A percentile compares a stretch with the other conserved stretches of the same genome.
These are phyloP conservation scores for Ustilago vetiveriae DNA, from an alignment of 1,284 basidiomycete species.

Conservation along the genomic window DNA sequence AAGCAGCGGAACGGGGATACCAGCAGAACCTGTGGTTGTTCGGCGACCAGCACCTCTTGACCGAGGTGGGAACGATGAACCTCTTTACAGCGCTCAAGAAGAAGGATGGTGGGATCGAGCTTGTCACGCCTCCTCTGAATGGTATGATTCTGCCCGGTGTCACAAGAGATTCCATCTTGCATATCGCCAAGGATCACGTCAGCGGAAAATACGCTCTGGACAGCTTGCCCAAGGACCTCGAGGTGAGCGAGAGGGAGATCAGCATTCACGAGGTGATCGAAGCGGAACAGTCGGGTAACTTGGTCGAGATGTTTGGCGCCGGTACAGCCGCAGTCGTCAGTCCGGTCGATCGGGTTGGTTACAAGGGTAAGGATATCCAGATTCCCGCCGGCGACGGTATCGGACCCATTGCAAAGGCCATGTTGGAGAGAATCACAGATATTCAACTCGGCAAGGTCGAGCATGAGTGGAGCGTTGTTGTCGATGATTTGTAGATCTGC, in stretches of 20 bases:
- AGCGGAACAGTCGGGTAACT: conserved; percentile 76
- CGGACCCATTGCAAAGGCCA: conserved; percentile 82
- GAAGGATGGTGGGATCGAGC: conserved; percentile 72
- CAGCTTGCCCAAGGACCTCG: conserved; percentile 70
- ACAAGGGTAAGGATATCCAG: conserved; percentile 81
- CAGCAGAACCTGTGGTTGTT: conserved; percentile 95
- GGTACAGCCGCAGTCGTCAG: conserved; percentile 75
- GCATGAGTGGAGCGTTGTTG: conserved; percentile 78
- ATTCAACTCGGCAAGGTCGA: conserved; percentile 87
- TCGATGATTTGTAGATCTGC: conserved; percentile 27
- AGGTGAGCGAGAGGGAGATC: conserved; percentile 83
- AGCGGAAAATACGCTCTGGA: conserved; percentile 70
- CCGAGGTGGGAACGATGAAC: conserved; percentile 86
- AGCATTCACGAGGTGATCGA: conserved; percentile 87
- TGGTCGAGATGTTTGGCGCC: conserved; percentile 91
- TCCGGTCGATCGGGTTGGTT: conserved; percentile 77
- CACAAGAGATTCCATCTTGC: conserved; percentile 84
- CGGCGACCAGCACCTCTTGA: conserved; percentile 67
- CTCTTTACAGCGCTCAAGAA: conserved; percentile 85
- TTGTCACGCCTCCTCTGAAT: conserved; percentile 79
- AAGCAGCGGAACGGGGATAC: conserved; percentile 85
- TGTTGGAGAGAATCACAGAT: conserved; percentile 85
- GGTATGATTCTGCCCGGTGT: conserved; percentile 97
- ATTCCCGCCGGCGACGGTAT: conserved; percentile 87
- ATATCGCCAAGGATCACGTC: conserved; percentile 80